phyloP scores from a whole-genome alignment of 129 eudicot species.

The Artemisia annua region DNA sequence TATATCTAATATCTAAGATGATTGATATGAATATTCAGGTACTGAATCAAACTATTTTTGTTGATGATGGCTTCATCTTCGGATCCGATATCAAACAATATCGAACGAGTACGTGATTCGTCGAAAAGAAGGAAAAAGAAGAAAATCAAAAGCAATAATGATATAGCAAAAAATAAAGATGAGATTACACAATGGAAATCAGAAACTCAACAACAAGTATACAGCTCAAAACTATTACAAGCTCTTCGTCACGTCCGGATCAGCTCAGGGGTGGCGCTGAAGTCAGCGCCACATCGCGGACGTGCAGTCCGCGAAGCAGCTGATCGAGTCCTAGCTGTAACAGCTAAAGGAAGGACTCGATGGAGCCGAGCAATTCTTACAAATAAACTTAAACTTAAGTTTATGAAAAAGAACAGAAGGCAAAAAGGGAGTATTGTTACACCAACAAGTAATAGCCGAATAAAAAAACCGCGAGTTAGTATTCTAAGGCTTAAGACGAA shows the following conservation, averaged over 20 bases:
- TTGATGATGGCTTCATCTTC: conserved; percentile 30
- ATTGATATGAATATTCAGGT: conserved; percentile 3
- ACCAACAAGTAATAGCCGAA: conserved; percentile 42
- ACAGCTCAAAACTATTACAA: conserved; percentile 70
- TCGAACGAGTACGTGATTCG: conserved; percentile 47
- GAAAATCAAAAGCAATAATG: conserved; percentile 30
- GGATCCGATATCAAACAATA: conserved; percentile 43
- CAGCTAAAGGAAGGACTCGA: conserved; percentile 76
- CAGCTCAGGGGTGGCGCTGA: too few relatives aligned
- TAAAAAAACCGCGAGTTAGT: conserved; percentile 59
- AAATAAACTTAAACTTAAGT: conserved; percentile 69
- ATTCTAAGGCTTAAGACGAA: conserved; percentile 59
- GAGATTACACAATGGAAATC: conserved; percentile 73
- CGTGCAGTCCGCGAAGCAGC: conserved; percentile 81
- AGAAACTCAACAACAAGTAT: conserved; percentile 66
- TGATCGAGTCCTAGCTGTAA: conserved; percentile 62
- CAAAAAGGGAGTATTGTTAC: conserved; percentile 43
- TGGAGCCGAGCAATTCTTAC: conserved; percentile 94
- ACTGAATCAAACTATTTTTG: neutral
- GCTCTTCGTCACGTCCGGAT: conserved; percentile 64
- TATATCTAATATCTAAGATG: neutral
- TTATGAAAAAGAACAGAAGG: conserved; percentile 53
- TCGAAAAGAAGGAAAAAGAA: conserved; percentile 48
- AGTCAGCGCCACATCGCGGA: conserved; percentile 37
- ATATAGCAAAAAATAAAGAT: neutral